Base-by-base conservation (phyloP, 2,329 filamentous ascomycete species). In the Colletotrichum zoysiae region DNA sequence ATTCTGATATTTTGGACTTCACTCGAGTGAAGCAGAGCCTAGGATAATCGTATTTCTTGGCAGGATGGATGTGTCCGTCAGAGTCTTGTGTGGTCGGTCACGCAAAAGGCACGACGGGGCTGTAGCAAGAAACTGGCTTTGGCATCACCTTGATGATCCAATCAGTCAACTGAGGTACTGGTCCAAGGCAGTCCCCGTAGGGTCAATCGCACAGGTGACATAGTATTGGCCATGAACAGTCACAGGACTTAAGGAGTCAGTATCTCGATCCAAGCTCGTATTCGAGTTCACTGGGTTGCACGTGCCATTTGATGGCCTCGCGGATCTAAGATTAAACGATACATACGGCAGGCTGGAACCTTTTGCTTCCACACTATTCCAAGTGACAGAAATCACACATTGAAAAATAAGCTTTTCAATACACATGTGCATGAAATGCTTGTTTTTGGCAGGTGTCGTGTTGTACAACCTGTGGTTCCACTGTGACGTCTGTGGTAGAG, bases 241-340 rank as follows among this genome's bases (percentile, higher is more conserved):
- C 30, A 30, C 30, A 30, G 30, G 30, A 30, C 30, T 30, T 30
- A 30, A 3, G 30, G 3, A 30, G 30, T 30, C 30, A 30, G 30
- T 30, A 57, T 57, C 55, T 42, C 55, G 55, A 57, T 57, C 12
- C 12, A 42, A 38, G 14, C 55, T 57, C 55, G 55, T 57, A 23
- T 26, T 40, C 55, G 55, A 57, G 20, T 57, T 23, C 14, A 5
- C 18, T 23, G 5, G 3, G 8, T 12, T 23, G n/a, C 20, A 57
- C n/a, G 42, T n/a, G 12, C 3, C 35, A 26, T 1, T 16, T 23
- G 20, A 8, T 26, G 33, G 11, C 53, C n/a, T 1, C 2, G 18
- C 12, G 38, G 5, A 2, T 57, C 11, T 2, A 14, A 40, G n/a
- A 20, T 20, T 42, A 26, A 40, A 57, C 6, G 35, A 3, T 11